These are phyloP conservation scores for Aureobasidium namibiae DNA, from an alignment of 2,329 filamentous ascomycete genomes.

Conservation along the genomic window DNA sequence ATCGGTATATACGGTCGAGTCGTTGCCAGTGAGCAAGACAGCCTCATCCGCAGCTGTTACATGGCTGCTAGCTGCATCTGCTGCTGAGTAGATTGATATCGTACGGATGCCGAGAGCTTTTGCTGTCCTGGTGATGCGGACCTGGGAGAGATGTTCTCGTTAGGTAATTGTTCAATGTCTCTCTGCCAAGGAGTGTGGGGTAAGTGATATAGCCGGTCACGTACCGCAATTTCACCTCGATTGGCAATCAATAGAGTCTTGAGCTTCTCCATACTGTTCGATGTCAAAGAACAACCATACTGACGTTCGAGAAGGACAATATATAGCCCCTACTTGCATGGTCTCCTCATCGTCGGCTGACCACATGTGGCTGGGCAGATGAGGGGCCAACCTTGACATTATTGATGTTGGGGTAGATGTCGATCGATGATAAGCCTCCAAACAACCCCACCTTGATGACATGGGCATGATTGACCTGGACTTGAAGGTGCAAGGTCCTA, in stretches of 20 bases:
- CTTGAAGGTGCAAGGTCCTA: not conserved
- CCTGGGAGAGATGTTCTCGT: conserved; percentile 18
- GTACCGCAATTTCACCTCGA: conserved; percentile 30
- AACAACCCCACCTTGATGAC: not conserved
- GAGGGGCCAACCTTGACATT: conserved; percentile 3
- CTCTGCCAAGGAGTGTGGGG: not conserved
- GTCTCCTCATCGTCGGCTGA: not conserved
- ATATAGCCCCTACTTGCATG: not conserved
- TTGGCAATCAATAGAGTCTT: conserved; percentile 51
- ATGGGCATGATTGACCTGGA: not conserved
- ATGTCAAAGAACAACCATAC: not conserved
- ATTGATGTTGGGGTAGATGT: not conserved
- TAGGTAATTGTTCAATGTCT: not conserved
- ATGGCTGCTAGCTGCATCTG: conserved; percentile 48
- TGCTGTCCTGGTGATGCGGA: conserved; percentile 45
- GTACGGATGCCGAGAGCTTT: conserved; percentile 42
- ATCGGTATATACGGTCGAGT: conserved; percentile 43
- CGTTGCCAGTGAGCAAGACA: conserved; percentile 40
- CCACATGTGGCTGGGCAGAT: not conserved
- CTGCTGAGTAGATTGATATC: conserved; percentile 50
- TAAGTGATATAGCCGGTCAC: not conserved
- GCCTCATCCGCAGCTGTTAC: conserved; percentile 47
- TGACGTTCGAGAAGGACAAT: not conserved
- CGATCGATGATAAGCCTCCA: conserved; percentile 7
- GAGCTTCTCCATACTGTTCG: conserved; percentile 33